A percentile compares a stretch with the other conserved stretches of the same genome.
Conservation (phyloP, 75 land plant genomes). For the Selaginella moellendorffii region DNA sequence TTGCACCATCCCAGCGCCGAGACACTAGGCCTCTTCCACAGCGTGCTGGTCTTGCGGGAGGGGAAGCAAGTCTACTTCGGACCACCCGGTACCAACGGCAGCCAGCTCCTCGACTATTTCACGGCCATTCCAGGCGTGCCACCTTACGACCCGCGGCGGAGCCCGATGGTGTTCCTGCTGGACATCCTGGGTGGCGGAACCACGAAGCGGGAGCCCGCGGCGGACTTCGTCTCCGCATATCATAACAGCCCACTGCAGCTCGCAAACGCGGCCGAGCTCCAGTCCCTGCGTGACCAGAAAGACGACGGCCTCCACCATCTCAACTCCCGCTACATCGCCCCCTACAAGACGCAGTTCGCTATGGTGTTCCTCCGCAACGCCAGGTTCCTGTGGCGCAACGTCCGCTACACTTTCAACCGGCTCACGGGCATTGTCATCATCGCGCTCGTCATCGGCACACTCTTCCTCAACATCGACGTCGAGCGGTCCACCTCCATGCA, state of each 20-base stretch:
- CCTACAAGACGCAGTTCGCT: conserved; percentile 13
- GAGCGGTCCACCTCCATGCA: not conserved
- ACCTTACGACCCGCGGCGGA: not conserved
- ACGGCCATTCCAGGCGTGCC: not conserved
- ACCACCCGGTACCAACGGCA: too few species aligned
- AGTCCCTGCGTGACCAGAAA: not conserved
- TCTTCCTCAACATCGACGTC: not conserved
- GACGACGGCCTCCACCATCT: not conserved
- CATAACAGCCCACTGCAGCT: not conserved
- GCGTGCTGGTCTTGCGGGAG: not conserved
- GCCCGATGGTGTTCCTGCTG: not conserved
- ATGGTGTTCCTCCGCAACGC: conserved; percentile 20
- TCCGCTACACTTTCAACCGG: not conserved
- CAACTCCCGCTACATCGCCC: not conserved
- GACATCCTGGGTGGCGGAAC: not conserved
- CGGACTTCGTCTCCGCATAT: not conserved
- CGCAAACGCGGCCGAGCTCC: not conserved
- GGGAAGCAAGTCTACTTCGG: not conserved
- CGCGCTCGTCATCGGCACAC: not conserved
- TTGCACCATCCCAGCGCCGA: not conserved
- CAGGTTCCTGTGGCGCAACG: conserved; percentile 1
- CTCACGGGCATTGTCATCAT: not conserved
- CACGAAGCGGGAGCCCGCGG: not conserved
- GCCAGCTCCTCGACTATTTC: not conserved
- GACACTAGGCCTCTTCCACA: not conserved